Evolutionary conservation across 1,284 basidiomycete genomes (phyloP), one percentile per base, ranked within the genome.

Genomic region (Marasmius fiardii): DNA sequence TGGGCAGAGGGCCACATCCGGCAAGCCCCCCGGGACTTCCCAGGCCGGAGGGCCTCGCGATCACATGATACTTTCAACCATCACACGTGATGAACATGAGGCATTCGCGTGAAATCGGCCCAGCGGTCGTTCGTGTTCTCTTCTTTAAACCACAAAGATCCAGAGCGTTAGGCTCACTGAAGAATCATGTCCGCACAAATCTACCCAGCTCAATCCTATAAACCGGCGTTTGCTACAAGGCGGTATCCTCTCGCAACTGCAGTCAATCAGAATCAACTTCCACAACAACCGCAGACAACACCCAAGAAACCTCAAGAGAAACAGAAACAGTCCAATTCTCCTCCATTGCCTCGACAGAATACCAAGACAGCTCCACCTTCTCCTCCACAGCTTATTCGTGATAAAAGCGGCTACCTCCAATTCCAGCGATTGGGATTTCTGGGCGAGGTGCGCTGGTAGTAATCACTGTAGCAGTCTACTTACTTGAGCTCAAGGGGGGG

Each of bases 281-380:
- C 64, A 64, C 43, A 52, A 64, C 60, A 63, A 64, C 50, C 65
- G 59, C 64, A 64, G 41, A 65, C 62, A 58, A 61, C 61, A 60
- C 53, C 60, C 61, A 37, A 55, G 14, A 72, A 70, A 58, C 62
- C 63, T 23, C 69, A 61, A 39, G 64, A 63, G 23, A 68, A 68
- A 57, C 67, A 55, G 60, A 79, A 73, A 58, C 65, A 65, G 56
- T 71, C 78, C 0, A 61, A 75, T 14, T 80, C 79, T 0, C 86
- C 88, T 1, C 90, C 89, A 4, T 68, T 92, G 8, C 84, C 85
- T 39, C 78, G 88, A 55, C 89, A 91, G 74, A 91, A 90, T 68
- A 86, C 83, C 60, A 93, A 93, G 72, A 83, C 86, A 3, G 78
- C 84, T 0, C 92, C 91, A 0, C 90, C 92, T 0, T 90, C 88